Evolutionary conservation across 2,329 filamentous ascomycete genomes (phyloP).

Genomic region (Myriosclerotinia duriaeana): DNA sequence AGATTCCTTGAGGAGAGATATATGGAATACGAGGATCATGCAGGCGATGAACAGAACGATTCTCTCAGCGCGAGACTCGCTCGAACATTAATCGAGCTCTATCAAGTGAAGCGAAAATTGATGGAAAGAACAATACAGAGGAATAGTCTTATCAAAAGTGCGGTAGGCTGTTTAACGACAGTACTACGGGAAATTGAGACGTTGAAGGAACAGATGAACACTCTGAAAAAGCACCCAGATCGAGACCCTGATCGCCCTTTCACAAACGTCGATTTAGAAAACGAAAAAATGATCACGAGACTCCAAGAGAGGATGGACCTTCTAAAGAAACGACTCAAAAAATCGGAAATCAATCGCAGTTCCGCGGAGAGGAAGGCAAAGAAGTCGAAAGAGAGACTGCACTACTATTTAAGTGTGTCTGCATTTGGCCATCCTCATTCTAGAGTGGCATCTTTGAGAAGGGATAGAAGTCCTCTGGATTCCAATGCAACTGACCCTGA

Average conservation of each 20-base stretch:
- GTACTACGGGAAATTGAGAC: background rate
- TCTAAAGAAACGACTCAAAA: background rate
- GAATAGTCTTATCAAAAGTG: slow-evolving; percentile 10
- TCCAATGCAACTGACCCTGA: background rate
- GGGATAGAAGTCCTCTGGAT: background rate
- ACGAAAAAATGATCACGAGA: background rate
- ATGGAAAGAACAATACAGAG: slow-evolving; percentile 16
- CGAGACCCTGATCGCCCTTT: background rate
- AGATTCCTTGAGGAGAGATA: slow-evolving; percentile 10
- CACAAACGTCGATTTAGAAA: background rate
- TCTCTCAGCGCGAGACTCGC: slow-evolving; percentile 3
- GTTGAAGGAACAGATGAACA: background rate
- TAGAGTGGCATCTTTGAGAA: background rate
- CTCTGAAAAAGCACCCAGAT: background rate
- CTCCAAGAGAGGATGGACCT: background rate
- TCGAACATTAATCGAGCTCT: slow-evolving; percentile 10
- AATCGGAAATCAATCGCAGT: background rate
- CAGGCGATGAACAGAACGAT: background rate
- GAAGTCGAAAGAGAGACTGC: background rate
- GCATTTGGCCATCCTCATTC: background rate
- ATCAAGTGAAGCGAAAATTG: background rate
- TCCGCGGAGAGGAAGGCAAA: background rate
- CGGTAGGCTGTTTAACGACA: background rate
- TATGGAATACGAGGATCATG: slow-evolving; percentile 5
- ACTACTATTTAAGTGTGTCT: background rate